A percentile compares a stretch with the other conserved stretches of the same genome.
phyloP scores from a whole-genome alignment of 106 monocot genomes.

The Dendrobium chrysotoxum region DNA sequence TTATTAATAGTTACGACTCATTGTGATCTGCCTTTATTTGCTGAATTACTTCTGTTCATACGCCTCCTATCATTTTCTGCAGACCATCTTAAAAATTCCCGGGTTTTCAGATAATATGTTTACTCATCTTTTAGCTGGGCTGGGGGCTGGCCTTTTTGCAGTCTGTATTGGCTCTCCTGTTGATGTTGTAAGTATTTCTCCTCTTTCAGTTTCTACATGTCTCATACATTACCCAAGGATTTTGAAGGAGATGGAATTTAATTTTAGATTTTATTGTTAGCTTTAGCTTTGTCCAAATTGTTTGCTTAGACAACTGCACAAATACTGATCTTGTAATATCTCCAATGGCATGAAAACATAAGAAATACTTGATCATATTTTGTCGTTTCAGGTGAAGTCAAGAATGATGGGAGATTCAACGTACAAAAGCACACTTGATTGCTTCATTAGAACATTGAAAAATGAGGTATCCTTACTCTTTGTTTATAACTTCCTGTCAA shows the following conservation, averaged over 20 bases:
- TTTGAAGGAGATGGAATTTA: neutral
- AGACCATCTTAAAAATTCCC: constrained; percentile 86
- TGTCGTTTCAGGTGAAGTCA: constrained; percentile 17
- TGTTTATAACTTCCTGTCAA: neutral
- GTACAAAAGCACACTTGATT: constrained; percentile 34
- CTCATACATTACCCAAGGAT: neutral
- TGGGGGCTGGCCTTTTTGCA: constrained; percentile 87
- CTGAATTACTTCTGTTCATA: neutral
- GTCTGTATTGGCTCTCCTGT: constrained; percentile 96
- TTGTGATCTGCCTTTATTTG: neutral
- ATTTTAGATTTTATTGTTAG: neutral
- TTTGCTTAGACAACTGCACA: neutral
- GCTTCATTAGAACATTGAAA: constrained; percentile 27
- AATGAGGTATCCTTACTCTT: constrained; percentile 15
- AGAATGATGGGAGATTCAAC: constrained; percentile 41
- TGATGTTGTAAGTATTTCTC: constrained; percentile 21
- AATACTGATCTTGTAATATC: neutral
- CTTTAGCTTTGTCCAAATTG: neutral
- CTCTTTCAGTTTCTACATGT: neutral
- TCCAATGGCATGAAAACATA: neutral
- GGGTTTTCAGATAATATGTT: constrained; percentile 82
- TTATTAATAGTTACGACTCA: neutral
- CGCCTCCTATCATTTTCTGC: constrained; percentile 10
- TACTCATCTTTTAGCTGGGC: constrained; percentile 87
- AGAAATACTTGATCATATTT: neutral